These are phyloP conservation scores for Boletus smithii DNA, from an alignment of 1,284 basidiomycete genomes.

Conservation along the genomic window DNA sequence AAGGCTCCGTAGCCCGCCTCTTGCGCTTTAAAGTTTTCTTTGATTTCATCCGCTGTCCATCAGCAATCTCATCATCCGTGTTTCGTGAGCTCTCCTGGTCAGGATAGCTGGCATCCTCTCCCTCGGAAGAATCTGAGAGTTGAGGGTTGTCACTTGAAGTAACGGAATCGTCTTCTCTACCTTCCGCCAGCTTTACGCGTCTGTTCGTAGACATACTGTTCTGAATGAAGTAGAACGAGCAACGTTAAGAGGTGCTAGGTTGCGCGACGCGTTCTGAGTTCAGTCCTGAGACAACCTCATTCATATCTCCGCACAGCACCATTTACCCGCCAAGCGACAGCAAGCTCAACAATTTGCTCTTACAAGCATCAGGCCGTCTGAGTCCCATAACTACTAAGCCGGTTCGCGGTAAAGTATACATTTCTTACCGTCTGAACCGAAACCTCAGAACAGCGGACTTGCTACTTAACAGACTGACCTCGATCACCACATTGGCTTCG, in stretches of 20 bases:
- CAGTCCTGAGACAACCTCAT: background rate
- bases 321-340: constrained; percentile 2
- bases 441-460: constrained; percentile 12
- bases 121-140: constrained; percentile 22
- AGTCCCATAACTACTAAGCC: constrained; percentile 3
- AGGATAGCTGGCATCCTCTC: constrained; percentile 32
- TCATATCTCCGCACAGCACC: background rate
- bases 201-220: constrained; percentile 38
- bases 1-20: constrained; percentile 70
- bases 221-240: background rate
- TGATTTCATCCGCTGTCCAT: constrained; percentile 56
- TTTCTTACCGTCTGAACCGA: constrained; percentile 22
- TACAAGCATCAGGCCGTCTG: constrained; percentile 1
- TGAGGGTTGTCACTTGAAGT: constrained; percentile 19
- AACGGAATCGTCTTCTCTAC: constrained; percentile 25
- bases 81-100: constrained; percentile 37
- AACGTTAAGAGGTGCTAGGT: background rate
- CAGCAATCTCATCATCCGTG: constrained; percentile 63
- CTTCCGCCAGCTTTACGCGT: constrained; percentile 40
- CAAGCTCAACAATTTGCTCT: constrained; percentile 1
- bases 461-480: constrained; percentile 7
- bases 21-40: constrained; percentile 78
- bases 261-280: constrained; percentile 1
- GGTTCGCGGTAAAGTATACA: constrained; percentile 7
- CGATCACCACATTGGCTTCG: constrained; percentile 3